phyloP scores from a whole-genome alignment of 2,329 filamentous ascomycete genomes.

The Neofusicoccum kwambonambiense region DNA sequence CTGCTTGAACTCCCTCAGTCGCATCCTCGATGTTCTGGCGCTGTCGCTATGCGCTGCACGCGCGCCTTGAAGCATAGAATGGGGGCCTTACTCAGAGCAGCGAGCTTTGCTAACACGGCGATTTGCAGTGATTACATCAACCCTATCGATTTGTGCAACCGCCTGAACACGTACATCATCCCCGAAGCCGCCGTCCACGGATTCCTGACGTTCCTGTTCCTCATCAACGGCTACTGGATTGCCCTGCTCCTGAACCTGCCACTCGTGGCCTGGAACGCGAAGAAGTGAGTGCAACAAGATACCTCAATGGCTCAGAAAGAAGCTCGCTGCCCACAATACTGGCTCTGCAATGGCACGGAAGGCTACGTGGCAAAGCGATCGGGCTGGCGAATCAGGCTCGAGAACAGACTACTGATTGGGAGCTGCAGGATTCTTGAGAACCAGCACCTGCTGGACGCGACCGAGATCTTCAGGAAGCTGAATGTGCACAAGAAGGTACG shows the following conservation, averaged over 20 bases:
- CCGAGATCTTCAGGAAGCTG: conserved; percentile 98
- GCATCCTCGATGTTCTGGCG: not conserved
- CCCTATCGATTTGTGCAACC: conserved; percentile 99
- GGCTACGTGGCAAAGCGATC: not conserved
- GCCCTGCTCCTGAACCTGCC: conserved; percentile 89
- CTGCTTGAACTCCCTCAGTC: not conserved
- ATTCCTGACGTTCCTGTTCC: conserved; percentile 91
- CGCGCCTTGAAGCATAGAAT: not conserved
- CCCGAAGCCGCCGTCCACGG: conserved; percentile 97
- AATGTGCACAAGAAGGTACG: conserved; percentile 97
- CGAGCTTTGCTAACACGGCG: conserved; percentile 12
- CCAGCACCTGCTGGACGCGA: conserved; percentile 93
- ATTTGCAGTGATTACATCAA: conserved; percentile 94
- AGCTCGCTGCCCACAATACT: not conserved
- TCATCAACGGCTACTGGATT: conserved; percentile 99
- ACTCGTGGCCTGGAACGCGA: conserved; percentile 87
- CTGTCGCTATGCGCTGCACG: not conserved
- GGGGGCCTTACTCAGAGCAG: not conserved
- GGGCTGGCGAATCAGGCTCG: not conserved
- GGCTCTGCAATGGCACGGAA: not conserved
- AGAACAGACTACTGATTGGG: conserved; percentile 33
- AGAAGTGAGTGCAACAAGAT: conserved; percentile 71
- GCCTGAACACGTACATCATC: conserved; percentile 98
- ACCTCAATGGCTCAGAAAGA: not conserved
- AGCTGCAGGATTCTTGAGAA: conserved; percentile 83